Base-by-base conservation (phyloP, 768 basidiomycete genomes). In the Hygrocybe punicea region DNA sequence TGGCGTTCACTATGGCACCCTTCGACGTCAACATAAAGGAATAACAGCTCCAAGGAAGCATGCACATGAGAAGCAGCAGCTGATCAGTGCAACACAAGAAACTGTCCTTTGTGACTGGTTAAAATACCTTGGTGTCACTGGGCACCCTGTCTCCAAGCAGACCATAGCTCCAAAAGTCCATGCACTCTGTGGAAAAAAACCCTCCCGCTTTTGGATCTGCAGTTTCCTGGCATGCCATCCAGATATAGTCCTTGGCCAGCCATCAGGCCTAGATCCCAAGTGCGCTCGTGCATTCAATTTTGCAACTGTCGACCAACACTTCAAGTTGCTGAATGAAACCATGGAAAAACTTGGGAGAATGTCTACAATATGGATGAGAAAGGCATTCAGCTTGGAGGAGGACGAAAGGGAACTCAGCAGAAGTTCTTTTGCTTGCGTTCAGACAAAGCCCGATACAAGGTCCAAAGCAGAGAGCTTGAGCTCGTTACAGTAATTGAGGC, bases 401-500 rank as follows among this genome's bases (percentile, higher is more conserved):
- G 37, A n/a, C 36, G 52, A 51, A 51, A 56, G 62, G 21, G 51
- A 0, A 47, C 46, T 36, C 62, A 58, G 33, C 36, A 29, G 17
- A 42, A 47, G 39, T 36, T 54, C 35, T 65, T 73, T 53, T 53
- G 68, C 51, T 47, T 58, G 9, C 59, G 62, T 1, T 51, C 61
- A 4, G 50, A 64, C 11, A 50, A 58, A 3, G 34, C 45, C 1
- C 51, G 58, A 7, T 70, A 71, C 51, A 57, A 63, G 23, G 53
- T 65, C 2, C 52, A 60, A 4, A 70, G 65, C 58, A 70, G 58
- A 6, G 68, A 72, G 33, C 69, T 73, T 0, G 69, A 79, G 58
- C 69, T 78, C 2, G 69, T 79, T 19, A 79, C 76, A 0, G 63
- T 79, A 21, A 69, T 80, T 51, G 74, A 79, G 56, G 69, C 68